These are phyloP conservation scores for Beauveria sp. DNA, from an alignment of 2,329 filamentous ascomycete species.

Conservation along the genomic window DNA sequence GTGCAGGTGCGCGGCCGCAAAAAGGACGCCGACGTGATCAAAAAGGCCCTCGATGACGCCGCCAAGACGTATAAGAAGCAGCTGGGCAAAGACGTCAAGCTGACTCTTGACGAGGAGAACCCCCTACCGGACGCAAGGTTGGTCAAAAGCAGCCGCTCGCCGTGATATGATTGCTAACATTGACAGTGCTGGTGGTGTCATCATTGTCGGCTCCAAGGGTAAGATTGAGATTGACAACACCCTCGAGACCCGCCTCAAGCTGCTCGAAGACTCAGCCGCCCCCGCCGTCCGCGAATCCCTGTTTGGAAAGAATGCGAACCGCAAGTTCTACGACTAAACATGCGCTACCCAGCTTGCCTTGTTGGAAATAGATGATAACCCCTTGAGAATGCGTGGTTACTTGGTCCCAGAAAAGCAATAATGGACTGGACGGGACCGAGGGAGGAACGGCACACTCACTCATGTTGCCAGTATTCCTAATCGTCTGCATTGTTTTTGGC, in stretches of 20 bases:
- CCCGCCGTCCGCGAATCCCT: slow-evolving; percentile 78
- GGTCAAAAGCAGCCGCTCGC: slow-evolving; percentile 27
- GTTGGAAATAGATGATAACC: slow-evolving; percentile 2
- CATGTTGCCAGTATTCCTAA: background rate
- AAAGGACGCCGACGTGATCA: slow-evolving; percentile 67
- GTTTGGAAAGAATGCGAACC: slow-evolving; percentile 91
- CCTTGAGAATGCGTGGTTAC: background rate
- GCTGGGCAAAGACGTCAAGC: slow-evolving; percentile 59
- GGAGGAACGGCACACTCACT: background rate
- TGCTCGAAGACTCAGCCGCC: slow-evolving; percentile 78
- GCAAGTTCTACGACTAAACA: slow-evolving; percentile 83
- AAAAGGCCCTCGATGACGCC: slow-evolving; percentile 71
- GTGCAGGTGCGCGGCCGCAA: slow-evolving; percentile 68
- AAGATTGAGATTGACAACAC: slow-evolving; percentile 99
- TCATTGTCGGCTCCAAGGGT: slow-evolving; percentile 72
- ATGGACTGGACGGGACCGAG: background rate
- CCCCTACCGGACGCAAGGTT: slow-evolving; percentile 76
- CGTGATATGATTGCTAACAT: background rate
- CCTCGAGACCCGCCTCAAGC: slow-evolving; percentile 78
- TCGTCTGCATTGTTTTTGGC: slow-evolving; percentile 8
- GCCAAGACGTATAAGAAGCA: slow-evolving; percentile 77
- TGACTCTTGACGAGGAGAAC: slow-evolving; percentile 70
- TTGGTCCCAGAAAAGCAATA: background rate
- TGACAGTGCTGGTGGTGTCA: slow-evolving; percentile 70
- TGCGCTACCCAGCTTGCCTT: background rate